A percentile compares a stretch with the other conserved stretches of the same genome.
phyloP scores from a whole-genome alignment of 164 flowering plant genomes.

The Akebia trifoliata region DNA sequence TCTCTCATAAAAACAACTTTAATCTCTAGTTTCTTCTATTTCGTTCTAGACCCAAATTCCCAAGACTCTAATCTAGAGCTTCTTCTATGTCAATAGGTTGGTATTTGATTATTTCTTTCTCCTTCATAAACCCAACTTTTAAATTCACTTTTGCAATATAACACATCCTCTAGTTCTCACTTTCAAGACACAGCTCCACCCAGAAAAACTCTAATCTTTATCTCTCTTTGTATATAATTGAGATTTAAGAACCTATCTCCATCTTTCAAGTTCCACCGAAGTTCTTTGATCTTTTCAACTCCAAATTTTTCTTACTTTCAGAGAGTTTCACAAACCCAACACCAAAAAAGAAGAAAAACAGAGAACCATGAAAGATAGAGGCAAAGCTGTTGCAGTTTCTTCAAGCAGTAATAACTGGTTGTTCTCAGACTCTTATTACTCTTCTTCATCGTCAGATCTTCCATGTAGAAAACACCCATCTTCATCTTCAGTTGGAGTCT shows the following conservation, averaged over 20 bases:
- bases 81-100: not conserved
- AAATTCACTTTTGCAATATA: too few relatives aligned
- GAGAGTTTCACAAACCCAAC: too few relatives aligned
- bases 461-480: slow-evolving; percentile 68
- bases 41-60: too few relatives aligned
- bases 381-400: slow-evolving; percentile 33
- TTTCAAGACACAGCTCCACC: not conserved
- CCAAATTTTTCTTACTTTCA: too few relatives aligned
- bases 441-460: slow-evolving; percentile 32
- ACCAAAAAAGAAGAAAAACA: not conserved
- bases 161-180: not conserved
- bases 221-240: not conserved
- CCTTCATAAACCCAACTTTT: not conserved
- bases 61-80: too few relatives aligned
- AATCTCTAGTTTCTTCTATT: too few relatives aligned
- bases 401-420: slow-evolving; percentile 3
- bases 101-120: not conserved
- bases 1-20: too few relatives aligned
- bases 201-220: too few relatives aligned
- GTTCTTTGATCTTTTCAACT: too few relatives aligned
- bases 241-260: too few relatives aligned
- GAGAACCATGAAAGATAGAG: slow-evolving; percentile 50
- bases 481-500: slow-evolving; percentile 66
- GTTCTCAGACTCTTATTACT: slow-evolving; percentile 14
- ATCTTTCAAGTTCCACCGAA: not conserved